A percentile compares a stretch with the other conserved stretches of the same genome.
These are phyloP conservation scores for Vararia minispora DNA, from an alignment of 768 basidiomycete species.

Conservation along the genomic window DNA sequence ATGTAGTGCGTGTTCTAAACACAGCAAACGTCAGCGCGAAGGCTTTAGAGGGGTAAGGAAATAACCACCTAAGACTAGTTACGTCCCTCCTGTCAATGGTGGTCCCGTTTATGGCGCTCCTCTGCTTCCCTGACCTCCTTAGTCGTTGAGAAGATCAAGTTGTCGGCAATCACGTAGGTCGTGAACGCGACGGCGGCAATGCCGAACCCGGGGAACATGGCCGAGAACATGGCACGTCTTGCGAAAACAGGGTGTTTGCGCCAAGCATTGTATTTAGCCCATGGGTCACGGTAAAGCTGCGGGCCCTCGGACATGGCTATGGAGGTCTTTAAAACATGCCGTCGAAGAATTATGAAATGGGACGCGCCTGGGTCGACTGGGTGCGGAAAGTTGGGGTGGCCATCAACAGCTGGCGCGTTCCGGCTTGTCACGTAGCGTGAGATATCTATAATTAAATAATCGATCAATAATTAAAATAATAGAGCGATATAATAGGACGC, in stretches of 20 bases:
- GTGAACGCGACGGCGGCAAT: slow-evolving; percentile 89
- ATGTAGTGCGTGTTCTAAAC: too few relatives aligned
- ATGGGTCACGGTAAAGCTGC: slow-evolving; percentile 84
- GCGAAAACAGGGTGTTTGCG: slow-evolving; percentile 83
- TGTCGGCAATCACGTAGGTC: slow-evolving; percentile 81
- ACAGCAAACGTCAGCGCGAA: too few relatives aligned
- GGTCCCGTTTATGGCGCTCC: too few relatives aligned
- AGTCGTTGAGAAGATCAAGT: slow-evolving; percentile 36
- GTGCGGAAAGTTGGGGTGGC: background rate
- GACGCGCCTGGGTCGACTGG: too few relatives aligned
- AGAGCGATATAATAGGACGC: background rate
- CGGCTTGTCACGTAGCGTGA: slow-evolving; percentile 8
- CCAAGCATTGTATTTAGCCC: slow-evolving; percentile 92
- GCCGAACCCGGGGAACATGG: slow-evolving; percentile 90
- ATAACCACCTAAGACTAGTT: too few relatives aligned
- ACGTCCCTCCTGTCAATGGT: too few relatives aligned
- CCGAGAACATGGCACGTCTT: slow-evolving; percentile 78
- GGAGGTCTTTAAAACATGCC: slow-evolving; percentile 33
- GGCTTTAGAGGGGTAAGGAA: too few relatives aligned
- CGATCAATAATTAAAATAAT: background rate
- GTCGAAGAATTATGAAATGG: too few relatives aligned
- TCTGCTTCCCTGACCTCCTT: slow-evolving; percentile 17
- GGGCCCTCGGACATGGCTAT: slow-evolving; percentile 27
- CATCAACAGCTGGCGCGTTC: slow-evolving; percentile 4
- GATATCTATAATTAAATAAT: background rate